Evolutionary conservation across 2,329 filamentous ascomycete genomes (phyloP), one percentile per base, ranked within the genome.

Genomic region (Claviceps digitariae): DNA sequence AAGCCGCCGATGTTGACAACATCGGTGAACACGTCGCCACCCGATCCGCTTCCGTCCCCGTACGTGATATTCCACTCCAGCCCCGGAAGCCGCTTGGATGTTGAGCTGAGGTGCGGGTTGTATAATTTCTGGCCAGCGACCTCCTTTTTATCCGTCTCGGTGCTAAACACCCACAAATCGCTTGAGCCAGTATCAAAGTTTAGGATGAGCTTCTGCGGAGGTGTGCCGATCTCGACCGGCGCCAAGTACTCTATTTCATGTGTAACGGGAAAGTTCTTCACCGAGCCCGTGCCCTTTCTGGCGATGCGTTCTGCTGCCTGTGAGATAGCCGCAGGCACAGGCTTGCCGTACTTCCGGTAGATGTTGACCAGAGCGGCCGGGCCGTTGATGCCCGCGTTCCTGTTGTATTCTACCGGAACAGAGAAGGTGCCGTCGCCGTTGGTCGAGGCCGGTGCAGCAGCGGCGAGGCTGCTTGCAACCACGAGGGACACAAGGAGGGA

Each of bases 1-100:
- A 74, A 59, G 31, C 67, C 67, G 20, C 71, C 73, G 2, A 76
- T 60, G 4, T 63, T 66, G 51, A 75, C 72, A 1, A 56, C 63
- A 56, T 76, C 73, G 17, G 58, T 63, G 63, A 70, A 75, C 7
- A 76, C 72, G 27, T 68, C 61, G 13, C 74, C 74, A 43, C 62
- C 65, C 5, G 71, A 72, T 17, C 61, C 64, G 60, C 69, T 73
- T 4, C 66, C 63, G 52, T 75, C 73, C 20, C 71, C 73, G 52
- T 75, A 75, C 1, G 57, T 57, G 54, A 75, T 73, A 40, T 60
- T 57, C 74, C 73, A 76, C 2, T 62, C 61, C n/a, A 61, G 60
- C 2, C 70, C 71, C 1, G 57, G 53, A 29, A 74, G 56, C 53
- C 64, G 60, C 56, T 66, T 57, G 13, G 73, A 62, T 1, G 70